Percentiles rank a stretch among this genome's conserved stretches.
Conservation (phyloP, 345 rosid genomes). For the Salix viminalis region DNA sequence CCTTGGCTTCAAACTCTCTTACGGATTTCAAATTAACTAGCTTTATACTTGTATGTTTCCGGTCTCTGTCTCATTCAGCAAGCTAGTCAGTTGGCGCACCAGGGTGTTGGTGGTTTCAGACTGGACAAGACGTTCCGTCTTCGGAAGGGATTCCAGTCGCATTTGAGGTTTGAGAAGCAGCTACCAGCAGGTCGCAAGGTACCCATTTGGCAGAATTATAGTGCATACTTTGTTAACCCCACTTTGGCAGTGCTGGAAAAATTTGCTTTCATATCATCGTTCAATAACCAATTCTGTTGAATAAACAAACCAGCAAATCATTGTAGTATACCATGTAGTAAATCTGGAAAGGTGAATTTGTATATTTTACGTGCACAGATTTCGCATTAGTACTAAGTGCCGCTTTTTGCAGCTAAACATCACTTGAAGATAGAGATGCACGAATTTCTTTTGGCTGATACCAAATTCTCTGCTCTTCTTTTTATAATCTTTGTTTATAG, state of each 20-base stretch:
- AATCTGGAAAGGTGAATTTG: not conserved
- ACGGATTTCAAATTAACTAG: not conserved
- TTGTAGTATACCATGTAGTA: not conserved
- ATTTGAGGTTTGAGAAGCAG: constrained; percentile 57
- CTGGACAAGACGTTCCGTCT: constrained; percentile 85
- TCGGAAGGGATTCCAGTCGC: constrained; percentile 89
- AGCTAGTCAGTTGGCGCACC: constrained; percentile 96
- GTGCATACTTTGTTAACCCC: not conserved
- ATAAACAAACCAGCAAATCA: not conserved
- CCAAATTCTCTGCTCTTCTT: not conserved
- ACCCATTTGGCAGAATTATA: not conserved
- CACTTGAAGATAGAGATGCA: not conserved
- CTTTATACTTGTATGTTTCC: not conserved
- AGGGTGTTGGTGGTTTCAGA: constrained; percentile 81
- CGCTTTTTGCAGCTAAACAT: not conserved
- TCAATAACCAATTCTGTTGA: not conserved
- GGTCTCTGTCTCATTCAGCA: constrained; percentile 41
- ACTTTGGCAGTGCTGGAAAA: not conserved
- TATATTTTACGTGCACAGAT: not conserved
- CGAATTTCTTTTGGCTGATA: not conserved
- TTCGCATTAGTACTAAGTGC: not conserved
- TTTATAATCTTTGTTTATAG: not conserved
- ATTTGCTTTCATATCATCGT: not conserved
- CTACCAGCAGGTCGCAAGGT: not conserved
- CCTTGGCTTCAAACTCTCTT: not conserved